Evolutionary conservation across 2,329 filamentous ascomycete genomes (phyloP), one percentile per base, ranked within the genome.

Genomic region (Calonectria honghensis): DNA sequence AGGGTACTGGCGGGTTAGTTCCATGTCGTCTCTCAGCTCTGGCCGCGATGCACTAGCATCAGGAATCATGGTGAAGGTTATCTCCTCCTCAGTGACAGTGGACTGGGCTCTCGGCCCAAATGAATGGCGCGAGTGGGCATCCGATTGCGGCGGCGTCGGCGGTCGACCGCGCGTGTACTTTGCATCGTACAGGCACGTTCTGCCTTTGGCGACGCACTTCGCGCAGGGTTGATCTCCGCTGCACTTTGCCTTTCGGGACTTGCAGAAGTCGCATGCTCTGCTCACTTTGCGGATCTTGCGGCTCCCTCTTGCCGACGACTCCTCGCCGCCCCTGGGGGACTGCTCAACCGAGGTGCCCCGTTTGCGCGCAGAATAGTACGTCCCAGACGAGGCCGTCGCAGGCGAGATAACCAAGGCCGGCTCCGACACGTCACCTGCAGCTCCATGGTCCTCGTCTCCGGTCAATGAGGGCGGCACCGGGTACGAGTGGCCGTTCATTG

Each of bases 151-250:
- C 14, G 84, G 84, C 24, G 83, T 85, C 6, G 82, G 83, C 2
- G 83, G 83, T 13, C 83, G 72, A 3, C 84, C 84, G 10, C 84
- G 78, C 2, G 81, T 83, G 54, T 85, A 85, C 51, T 79, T 81
- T 16, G 82, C 79, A 39, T 84, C 80, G 50, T 84, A 85, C 6
- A 79, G 70, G 54, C 84, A 85, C 3, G 59, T 57, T 27, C 78
- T 64, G 0, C 80, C 79, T 52, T 81, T 84, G 14, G 75, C 72
- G 0, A 78, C 75, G 67, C 84, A 85, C 64, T 82, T 84, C 13
- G 76, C 77, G 65, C 84, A 85, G 0, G 84, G 84, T 11, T 80
- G 80, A 20, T 81, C 82, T 0, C 82, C 81, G 16, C 67, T 79
- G 65, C 82, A 83, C 68, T 78, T 82, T 16, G 78, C 72, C 66